These are phyloP conservation scores for Ophiognomonia clavigignenti-juglandacearum DNA, from an alignment of 2,329 filamentous ascomycete genomes.

Conservation along the genomic window DNA sequence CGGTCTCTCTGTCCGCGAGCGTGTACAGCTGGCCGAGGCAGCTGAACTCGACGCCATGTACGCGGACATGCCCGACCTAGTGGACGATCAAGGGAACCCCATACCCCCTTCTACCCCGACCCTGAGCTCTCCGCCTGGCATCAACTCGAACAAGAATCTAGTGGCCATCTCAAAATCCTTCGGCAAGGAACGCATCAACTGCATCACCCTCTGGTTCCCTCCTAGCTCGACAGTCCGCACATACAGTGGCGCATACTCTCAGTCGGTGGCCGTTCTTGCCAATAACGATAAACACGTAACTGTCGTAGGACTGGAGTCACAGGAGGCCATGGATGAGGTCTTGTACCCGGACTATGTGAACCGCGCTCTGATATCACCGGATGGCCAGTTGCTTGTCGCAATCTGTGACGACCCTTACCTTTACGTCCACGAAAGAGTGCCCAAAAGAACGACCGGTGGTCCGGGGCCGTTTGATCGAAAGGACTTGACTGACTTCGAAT, in stretches of 20 bases:
- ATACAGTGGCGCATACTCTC: constrained; percentile 36
- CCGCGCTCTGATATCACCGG: constrained; percentile 87
- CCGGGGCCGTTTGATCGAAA: constrained; percentile 18
- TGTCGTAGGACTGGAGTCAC: constrained; percentile 68
- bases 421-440: constrained; percentile 68
- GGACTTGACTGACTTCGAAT: constrained; percentile 35
- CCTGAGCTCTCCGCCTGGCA: constrained; percentile 16
- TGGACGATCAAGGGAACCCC: constrained; percentile 1
- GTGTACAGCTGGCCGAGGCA: constrained; percentile 8
- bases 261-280: constrained; percentile 65
- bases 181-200: constrained; percentile 60
- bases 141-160: constrained; percentile 34
- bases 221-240: constrained; percentile 27
- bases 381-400: constrained; percentile 73
- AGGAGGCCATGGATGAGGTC: constrained; percentile 63
- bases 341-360: constrained; percentile 84
- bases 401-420: constrained; percentile 84
- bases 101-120: too few relatives aligned
- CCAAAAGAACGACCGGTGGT: constrained; percentile 29
- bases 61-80: constrained; percentile 22
- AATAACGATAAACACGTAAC: constrained; percentile 92
- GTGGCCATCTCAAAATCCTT: constrained; percentile 48
- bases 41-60: constrained; percentile 23
- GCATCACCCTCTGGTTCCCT: constrained; percentile 60
- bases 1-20: constrained; percentile 6